Evolutionary conservation across 768 basidiomycete species (phyloP), one percentile per base, ranked within the genome.

Genomic region (Suillus lakei): DNA sequence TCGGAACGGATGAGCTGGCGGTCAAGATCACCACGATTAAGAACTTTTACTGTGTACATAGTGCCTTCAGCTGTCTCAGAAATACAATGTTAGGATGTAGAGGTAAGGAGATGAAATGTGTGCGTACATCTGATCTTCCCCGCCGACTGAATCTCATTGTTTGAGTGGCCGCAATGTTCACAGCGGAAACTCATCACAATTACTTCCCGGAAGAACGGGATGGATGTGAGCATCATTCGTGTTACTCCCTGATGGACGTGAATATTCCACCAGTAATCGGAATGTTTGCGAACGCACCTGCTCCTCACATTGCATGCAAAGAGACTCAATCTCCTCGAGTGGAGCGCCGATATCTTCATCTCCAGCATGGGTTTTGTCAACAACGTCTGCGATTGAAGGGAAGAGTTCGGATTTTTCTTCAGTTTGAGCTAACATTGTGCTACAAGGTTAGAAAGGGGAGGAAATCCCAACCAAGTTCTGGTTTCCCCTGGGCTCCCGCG

Each of bases 171-270:
- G 71, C 98, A 99, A 72, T 95, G 90, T 64, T 97, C 94, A 75
- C 98, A 99, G 64, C 91, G 86, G 82, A 99, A 99, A 44, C 95
- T 96, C 89, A 97, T 95, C 66, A 99, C 88, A 68, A 99, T 92
- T 60, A 99, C 90, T 76, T 99, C 94, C 53, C 88, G 84, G 82
- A 99, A 99, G 82, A 89, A 99, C 0, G 98, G 98, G 58, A 99
- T 99, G 3, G 90, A 88, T 0, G 96, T 98, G 58, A 99, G 82
- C 71, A 99, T 86, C 71, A 99, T 78, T 50, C 95, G 83, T 1
- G 98, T 99, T 15, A 83, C 80, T 38, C 97, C 97, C 95, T 98
- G 83, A 70, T 16, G 36, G 2, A 39, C 2, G 21, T 51, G 46
- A 43, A 34, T 28, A n/a, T 62, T 67, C 63, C 63, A 63, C 36